Evolutionary conservation across 805 yeast species (phyloP).

Genomic region (Kodamaea lidongshanica): DNA sequence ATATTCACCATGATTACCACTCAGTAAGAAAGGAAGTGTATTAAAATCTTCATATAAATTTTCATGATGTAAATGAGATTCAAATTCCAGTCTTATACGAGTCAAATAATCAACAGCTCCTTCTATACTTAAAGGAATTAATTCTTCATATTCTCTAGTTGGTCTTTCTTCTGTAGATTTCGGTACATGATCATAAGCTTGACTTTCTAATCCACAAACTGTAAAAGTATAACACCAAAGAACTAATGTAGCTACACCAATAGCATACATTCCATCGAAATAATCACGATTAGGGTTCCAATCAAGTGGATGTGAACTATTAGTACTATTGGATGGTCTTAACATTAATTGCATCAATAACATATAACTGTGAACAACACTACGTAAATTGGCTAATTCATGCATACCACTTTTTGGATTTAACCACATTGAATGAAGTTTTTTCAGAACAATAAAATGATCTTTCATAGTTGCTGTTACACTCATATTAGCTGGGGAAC

Average conservation of each 20-base stretch:
- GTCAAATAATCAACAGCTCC: constrained; percentile 32
- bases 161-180: constrained; percentile 11
- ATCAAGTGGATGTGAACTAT: constrained; percentile 13
- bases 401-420: constrained; percentile 12
- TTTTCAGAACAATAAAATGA: constrained; percentile 26
- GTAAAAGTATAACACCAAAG: constrained; percentile 36
- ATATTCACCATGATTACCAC: constrained; percentile 6
- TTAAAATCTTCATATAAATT: constrained; percentile 18
- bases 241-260: constrained; percentile 32
- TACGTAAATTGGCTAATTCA: constrained; percentile 28
- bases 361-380: constrained; percentile 35
- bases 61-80: constrained; percentile 19
- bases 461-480: constrained; percentile 35
- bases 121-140: constrained; percentile 27
- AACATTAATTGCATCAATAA: constrained; percentile 37
- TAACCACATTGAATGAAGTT: constrained; percentile 30
- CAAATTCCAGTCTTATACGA: constrained; percentile 31
- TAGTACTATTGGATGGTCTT: constrained; percentile 18
- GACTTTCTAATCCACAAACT: constrained; percentile 28
- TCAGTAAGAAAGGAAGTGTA: constrained; percentile 18
- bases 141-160: constrained; percentile 18
- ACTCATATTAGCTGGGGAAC: constrained; percentile 76
- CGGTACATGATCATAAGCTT: constrained; percentile 16
- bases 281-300: constrained; percentile 33
- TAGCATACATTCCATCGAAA: constrained; percentile 31